Evolutionary conservation across 176 grass and related monocot species (phyloP).

Genomic region (Ensete ventricosum): DNA sequence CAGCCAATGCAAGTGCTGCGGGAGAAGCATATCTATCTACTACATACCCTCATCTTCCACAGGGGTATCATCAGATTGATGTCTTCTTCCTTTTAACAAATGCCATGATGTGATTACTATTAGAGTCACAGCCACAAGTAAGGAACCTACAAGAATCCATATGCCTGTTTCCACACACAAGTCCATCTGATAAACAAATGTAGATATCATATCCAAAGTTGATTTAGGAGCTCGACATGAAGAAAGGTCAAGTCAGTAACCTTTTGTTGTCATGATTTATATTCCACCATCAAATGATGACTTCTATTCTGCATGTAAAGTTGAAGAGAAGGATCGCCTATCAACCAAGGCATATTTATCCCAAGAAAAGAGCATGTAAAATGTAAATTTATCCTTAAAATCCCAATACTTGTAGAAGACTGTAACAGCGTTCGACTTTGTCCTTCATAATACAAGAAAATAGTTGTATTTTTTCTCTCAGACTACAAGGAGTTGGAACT

Average conservation of each 20-base stretch:
- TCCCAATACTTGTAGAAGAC: no score
- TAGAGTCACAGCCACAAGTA: neutral
- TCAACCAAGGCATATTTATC: neutral
- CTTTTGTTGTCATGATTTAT: neutral
- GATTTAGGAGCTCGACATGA: neutral
- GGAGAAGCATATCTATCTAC: neutral
- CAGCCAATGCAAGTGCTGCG: no score
- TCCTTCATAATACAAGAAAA: no score
- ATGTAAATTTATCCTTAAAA: no score
- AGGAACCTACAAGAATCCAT: neutral
- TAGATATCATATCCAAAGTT: no score
- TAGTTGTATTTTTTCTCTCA: no score
- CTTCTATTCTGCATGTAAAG: neutral
- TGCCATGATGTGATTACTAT: conserved; percentile 2
- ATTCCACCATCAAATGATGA: neutral
- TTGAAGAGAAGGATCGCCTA: neutral
- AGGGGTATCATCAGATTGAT: neutral
- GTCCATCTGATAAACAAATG: neutral
- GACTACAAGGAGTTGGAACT: no score
- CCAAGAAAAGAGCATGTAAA: no score
- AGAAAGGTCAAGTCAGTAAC: neutral
- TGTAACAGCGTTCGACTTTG: no score
- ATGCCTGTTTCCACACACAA: conserved; percentile 1
- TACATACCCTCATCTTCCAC: neutral
- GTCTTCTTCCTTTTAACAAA: neutral